Percentiles rank a stretch among this genome's conserved stretches.
These are phyloP conservation scores for Phialophora expanda DNA, from an alignment of 2,329 filamentous ascomycete genomes.

Conservation along the genomic window DNA sequence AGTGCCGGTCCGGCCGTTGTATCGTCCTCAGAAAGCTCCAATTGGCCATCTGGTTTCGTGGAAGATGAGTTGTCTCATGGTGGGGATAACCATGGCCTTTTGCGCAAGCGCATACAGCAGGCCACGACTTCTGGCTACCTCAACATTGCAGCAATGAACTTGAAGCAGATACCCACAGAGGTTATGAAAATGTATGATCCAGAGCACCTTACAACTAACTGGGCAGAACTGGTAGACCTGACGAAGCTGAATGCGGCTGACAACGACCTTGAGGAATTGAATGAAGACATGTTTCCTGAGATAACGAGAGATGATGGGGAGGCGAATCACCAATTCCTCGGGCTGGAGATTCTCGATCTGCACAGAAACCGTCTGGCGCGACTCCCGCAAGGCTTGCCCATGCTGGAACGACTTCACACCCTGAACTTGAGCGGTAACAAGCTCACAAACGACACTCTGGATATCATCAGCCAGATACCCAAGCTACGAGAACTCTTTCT, in stretches of 20 bases:
- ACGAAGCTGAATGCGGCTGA: constrained; percentile 84
- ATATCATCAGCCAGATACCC: constrained; percentile 73
- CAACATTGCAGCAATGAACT: constrained; percentile 82
- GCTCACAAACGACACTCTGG: constrained; percentile 72
- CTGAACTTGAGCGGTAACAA: constrained; percentile 87
- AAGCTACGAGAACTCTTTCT: constrained; percentile 80
- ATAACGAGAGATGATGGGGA: constrained; percentile 68
- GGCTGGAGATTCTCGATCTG: constrained; percentile 78
- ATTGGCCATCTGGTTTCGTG: constrained; percentile 1
- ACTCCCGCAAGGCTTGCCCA: constrained; percentile 76
- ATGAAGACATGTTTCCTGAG: constrained; percentile 82
- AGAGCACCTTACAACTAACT: constrained; percentile 69
- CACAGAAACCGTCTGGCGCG: constrained; percentile 79
- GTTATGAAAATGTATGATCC: constrained; percentile 87
- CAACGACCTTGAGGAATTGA: constrained; percentile 79
- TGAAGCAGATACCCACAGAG: constrained; percentile 79
- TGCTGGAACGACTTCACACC: constrained; percentile 74
- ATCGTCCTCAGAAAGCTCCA: neutral
- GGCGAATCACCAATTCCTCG: constrained; percentile 77
- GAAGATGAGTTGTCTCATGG: constrained; percentile 63
- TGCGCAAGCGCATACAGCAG: constrained; percentile 72
- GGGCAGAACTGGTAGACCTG: constrained; percentile 91
- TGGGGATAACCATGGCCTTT: constrained; percentile 66
- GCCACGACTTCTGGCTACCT: constrained; percentile 79
- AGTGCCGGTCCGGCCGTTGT: neutral